Evolutionary conservation across 2,329 filamentous ascomycete genomes (phyloP).

Genomic region (Fusarium chaquense): DNA sequence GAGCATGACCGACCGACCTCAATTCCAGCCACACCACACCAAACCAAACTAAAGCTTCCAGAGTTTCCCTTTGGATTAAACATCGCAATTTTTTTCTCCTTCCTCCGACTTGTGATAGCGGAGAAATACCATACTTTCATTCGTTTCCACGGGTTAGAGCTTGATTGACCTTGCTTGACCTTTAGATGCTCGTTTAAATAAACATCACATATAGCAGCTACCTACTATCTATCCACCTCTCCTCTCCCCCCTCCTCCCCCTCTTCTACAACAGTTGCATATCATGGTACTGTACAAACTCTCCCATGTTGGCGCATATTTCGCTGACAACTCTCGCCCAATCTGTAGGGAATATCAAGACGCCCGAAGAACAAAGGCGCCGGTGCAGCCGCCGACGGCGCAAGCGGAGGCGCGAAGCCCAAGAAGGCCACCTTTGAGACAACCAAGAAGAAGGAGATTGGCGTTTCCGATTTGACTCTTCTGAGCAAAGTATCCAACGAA

Average conservation of each 20-base stretch:
- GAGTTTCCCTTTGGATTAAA: slow-evolving; percentile 40
- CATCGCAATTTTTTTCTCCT: slow-evolving; percentile 31
- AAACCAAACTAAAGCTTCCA: slow-evolving; percentile 41
- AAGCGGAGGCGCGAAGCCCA: slow-evolving; percentile 73
- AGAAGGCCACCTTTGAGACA: slow-evolving; percentile 95
- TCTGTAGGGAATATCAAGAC: slow-evolving; percentile 55
- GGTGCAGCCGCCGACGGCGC: slow-evolving; percentile 56
- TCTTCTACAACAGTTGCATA: slow-evolving; percentile 35
- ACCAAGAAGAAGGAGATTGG: slow-evolving; percentile 99
- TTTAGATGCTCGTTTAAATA: slow-evolving; percentile 47
- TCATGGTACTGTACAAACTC: slow-evolving; percentile 51
- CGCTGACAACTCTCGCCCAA: slow-evolving; percentile 28
- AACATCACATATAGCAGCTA: slow-evolving; percentile 22
- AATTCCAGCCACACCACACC: slow-evolving; percentile 50
- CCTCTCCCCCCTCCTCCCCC: slow-evolving; percentile 34
- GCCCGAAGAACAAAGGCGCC: slow-evolving; percentile 57
- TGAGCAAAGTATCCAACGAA: slow-evolving; percentile 99
- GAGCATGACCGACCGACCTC: slow-evolving; percentile 40
- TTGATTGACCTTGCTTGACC: slow-evolving; percentile 2
- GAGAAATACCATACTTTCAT: slow-evolving; percentile 22
- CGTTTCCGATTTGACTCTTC: slow-evolving; percentile 94
- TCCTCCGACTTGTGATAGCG: slow-evolving; percentile 25
- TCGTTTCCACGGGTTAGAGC: slow-evolving; percentile 18
- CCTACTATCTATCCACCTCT: slow-evolving; percentile 30
- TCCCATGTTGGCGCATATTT: slow-evolving; percentile 23